Base-by-base conservation (phyloP, 306 rosid species). In the Cucumis cinereus region DNA sequence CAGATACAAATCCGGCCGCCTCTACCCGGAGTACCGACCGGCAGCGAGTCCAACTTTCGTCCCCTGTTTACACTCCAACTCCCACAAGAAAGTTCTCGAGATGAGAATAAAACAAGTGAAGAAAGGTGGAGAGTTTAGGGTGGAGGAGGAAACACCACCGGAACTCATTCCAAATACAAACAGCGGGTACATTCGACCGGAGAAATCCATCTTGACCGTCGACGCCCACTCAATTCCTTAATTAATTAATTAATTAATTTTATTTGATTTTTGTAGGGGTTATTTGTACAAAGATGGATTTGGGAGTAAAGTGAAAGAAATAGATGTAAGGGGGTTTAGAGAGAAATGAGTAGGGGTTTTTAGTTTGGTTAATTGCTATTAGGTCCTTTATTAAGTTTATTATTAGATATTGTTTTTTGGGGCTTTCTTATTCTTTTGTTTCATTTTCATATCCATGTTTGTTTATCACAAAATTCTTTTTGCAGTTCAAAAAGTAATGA, bases 1-100 rank as follows among this genome's bases (percentile, higher is more conserved):
- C 20, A 93, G 97, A 49, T 89, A 79, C 87, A 94, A 94, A 79
- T 94, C 99, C 0, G 97, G 99, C 12, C 80, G 98, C 73, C 98
- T 94, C 80, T 94, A 79, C 89, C 98, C 98, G 0, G 97, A 94
- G 61, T 94, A 94, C 87, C 82, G 98, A 30, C 98, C 98, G 5
- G 98, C 98, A 12, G 98, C 98, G 0, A 94, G 98, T 24, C 98
- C 98, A 5, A 94, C 96, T 0, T 94, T 91, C 53, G 84, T 92
- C 47, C 89, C 98, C 8, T 76, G 91, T 0, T 1, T 94, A 85
- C 98, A 94, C 84, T 94, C 97, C 80, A 94, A 92, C 77, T 94
- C 99, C 26, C 99, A 94, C 68, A 92, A 92, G 88, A 94, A 94
- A 85, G 99, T 94, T 41, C 41, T 92, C 2, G 97, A 92, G 82